Evolutionary conservation across 164 flowering plant species (phyloP).

Genomic region (Vitis labrusca): DNA sequence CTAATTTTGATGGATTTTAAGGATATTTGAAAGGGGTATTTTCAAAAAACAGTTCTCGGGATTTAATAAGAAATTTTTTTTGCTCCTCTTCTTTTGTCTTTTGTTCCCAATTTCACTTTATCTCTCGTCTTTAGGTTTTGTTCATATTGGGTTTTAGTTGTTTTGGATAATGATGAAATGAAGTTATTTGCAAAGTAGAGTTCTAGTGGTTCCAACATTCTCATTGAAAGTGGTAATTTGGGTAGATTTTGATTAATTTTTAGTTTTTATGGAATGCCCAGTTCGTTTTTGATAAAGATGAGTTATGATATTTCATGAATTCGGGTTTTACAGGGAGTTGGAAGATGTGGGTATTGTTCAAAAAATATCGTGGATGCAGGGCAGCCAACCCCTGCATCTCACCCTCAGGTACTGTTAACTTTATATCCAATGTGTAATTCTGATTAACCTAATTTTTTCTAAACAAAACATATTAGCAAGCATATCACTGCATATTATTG

Average conservation of each 20-base stretch:
- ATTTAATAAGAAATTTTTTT: no score
- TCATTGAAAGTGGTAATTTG: neutral
- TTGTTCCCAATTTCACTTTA: no score
- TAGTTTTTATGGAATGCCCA: no score
- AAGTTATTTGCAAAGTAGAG: neutral
- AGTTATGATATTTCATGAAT: slow-evolving; percentile 8
- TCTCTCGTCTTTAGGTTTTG: no score
- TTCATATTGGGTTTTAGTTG: no score
- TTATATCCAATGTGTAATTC: neutral
- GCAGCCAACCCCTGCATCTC: slow-evolving; percentile 80
- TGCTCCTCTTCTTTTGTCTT: no score
- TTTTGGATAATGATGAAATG: no score
- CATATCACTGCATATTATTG: no score
- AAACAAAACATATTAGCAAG: no score
- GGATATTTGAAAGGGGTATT: neutral
- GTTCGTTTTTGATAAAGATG: neutral
- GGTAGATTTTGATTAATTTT: no score
- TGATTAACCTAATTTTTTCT: no score
- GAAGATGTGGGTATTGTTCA: slow-evolving; percentile 42
- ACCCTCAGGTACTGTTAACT: slow-evolving; percentile 63
- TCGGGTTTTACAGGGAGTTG: slow-evolving; percentile 25
- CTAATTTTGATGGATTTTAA: neutral
- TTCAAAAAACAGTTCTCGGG: no score
- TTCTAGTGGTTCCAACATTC: neutral
- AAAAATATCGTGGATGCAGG: slow-evolving; percentile 54